Base-by-base conservation (phyloP, 2,329 filamentous ascomycete species). In the Emydomyces testavorans region DNA sequence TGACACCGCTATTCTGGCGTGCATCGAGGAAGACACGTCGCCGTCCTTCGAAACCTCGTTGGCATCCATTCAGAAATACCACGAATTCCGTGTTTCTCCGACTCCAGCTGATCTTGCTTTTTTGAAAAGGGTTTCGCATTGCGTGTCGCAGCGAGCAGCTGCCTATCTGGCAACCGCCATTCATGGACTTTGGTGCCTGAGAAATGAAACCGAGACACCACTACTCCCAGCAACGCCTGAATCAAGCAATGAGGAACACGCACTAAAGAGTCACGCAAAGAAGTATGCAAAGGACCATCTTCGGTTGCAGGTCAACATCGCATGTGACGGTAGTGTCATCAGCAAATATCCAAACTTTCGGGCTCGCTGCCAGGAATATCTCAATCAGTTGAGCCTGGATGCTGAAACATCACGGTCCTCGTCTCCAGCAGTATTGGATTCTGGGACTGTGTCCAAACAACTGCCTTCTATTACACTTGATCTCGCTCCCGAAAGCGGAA, bases 81-180 rank as follows among this genome's bases (percentile, higher is more conserved):
- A 79, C 57, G 67, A 68, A 0, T 69, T 77, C 48, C 60, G 59
- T 41, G 66, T 59, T 29, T 59, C 65, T 5, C 69, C 74, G 5
- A 63, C 70, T 0, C 61, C 68, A 20, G 63, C 70, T 31, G 77
- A 80, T 50, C 65, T 79, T 21, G 58, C 64, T 7, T 80, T 80
- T 58, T 60, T 82, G 46, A 71, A 73, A 26, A 68, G 71, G 4
- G 60, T 78, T 31, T 71, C 71, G 23, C 66, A 71, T 39, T 65
- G 72, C 2, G 75, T 82, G 26, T 77, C 77, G 1, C 71, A 67
- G 44, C 74, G 79, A 48, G 78, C 79, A 5, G 74, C 78, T 2
- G 77, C 73, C 1, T 80, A 79, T 55, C 69, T 82, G n/a, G 76
- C 79, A 1, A 75, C 75, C 1, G 76, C 76, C 2, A 75, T 82